Evolutionary conservation across 768 basidiomycete genomes (phyloP).

Genomic region (Boletellus ananas): DNA sequence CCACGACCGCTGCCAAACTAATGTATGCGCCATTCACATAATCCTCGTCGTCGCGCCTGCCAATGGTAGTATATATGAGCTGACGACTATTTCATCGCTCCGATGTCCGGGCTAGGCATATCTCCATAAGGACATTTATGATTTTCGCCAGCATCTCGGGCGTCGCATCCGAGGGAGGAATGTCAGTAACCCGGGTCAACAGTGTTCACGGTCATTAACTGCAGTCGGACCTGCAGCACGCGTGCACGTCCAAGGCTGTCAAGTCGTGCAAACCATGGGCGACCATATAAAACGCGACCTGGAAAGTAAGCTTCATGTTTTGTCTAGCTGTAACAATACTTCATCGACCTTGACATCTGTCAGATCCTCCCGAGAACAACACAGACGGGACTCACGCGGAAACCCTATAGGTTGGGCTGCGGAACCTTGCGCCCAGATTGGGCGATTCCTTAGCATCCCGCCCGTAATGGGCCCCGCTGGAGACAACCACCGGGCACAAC

Average conservation of each 20-base stretch:
- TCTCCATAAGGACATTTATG: slow-evolving; percentile 3
- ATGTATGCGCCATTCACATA: slow-evolving; percentile 23
- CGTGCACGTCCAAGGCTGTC: slow-evolving; percentile 30
- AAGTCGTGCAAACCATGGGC: not conserved
- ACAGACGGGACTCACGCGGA: slow-evolving; percentile 8
- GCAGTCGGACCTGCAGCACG: slow-evolving; percentile 22
- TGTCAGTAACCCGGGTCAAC: slow-evolving; percentile 32
- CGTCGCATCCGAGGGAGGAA: slow-evolving; percentile 20
- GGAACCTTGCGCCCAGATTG: slow-evolving; percentile 26
- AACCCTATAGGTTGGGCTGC: slow-evolving; percentile 17
- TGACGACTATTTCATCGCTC: slow-evolving; percentile 34
- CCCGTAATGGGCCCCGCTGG: slow-evolving; percentile 28
- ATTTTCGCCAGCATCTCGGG: not conserved
- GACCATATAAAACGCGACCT: not conserved
- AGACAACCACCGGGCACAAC: slow-evolving; percentile 29
- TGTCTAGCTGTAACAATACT: too few relatives aligned
- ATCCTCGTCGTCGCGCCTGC: slow-evolving; percentile 19
- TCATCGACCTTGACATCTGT: slow-evolving; percentile 8
- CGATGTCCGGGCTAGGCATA: slow-evolving; percentile 14
- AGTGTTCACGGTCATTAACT: slow-evolving; percentile 18
- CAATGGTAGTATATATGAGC: slow-evolving; percentile 31
- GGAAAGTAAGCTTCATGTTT: slow-evolving; percentile 11
- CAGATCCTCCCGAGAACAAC: not conserved
- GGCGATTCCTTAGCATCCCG: slow-evolving; percentile 14
- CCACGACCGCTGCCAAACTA: slow-evolving; percentile 5